Base-by-base conservation (phyloP, 2,329 filamentous ascomycete species). In the Pseudocercospora pini-densiflorae region DNA sequence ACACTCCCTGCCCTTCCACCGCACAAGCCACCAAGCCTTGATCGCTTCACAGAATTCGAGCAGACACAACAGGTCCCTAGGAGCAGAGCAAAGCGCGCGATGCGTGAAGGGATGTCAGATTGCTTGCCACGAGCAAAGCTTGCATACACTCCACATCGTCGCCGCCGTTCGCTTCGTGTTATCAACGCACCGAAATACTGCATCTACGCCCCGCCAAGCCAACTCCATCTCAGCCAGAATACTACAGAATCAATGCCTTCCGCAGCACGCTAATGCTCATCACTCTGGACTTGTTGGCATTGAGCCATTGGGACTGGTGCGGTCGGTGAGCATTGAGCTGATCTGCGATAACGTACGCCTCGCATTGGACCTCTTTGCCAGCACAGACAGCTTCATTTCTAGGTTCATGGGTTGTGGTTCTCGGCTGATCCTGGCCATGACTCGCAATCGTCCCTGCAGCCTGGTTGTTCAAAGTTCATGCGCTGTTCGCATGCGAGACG, bases 381-480 rank as follows among this genome's bases (percentile, higher is more conserved):
- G 45, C 45, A 24, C 51, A 27, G 21, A 55, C 31, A 33, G 21
- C 16, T 55, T 29, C 51, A 27, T 24, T 27, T 31, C 51, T 55
- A 31, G 51, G 51, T 55, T 55, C 51, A 31, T 31, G 51, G 51
- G 51, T 55, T 55, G 51, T 29, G 51, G 24, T 31, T 29, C 23
- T 51, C 5, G 16, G 54, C 16, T 33, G 29, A 58, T 58, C 29
- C 54, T 58, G 29, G 54, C 40, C 54, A 58, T 58, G 54, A 58
- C 54, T 58, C 54, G 54, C 54, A 40, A 58, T n/a, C 51, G 51
- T 54, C 51, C 51, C 51, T 54, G 51, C 51, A 54, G 51, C 21
- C 14, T 29, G 24, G 51, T 24, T 54, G 51, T 24, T 54, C 16
- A 55, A 33, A 58, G 54, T 40, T 33, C 54, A 58, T 58, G 54